Evolutionary conservation across 257 asterid genomes (phyloP), one percentile per base, ranked within the genome.

Genomic region (Leptodermis oblonga): DNA sequence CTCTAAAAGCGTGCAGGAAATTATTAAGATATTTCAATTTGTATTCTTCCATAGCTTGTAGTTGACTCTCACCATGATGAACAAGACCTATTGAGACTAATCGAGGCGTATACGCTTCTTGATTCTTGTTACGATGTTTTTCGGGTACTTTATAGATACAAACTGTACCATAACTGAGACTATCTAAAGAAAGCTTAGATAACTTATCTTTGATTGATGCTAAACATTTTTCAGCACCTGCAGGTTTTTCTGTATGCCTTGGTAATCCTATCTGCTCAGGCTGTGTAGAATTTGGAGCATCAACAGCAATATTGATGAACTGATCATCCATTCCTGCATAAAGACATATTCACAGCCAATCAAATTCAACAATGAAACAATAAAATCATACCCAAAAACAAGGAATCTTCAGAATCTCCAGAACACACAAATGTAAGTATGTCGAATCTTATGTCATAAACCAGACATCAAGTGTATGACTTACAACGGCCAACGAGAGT

Each of bases 81-180:
- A 74, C 71, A 11, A 79, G 77, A 7, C 80, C 83, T 1, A 79
- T 68, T 13, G 83, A 74, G 18, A 79, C 72, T 62, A 79, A 46
- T n/a, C 72, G 60, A 53, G 83, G 80, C 0, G 77, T 65, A 55
- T 79, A 74, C 1, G 80, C 77, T 54, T 62, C 68, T 74, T 51
- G 70, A n/a, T 79, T 74, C 18, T 39, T 62, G 42, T 34, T 67
- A 18, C 83, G 71, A 17, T 52, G 76, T 49, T 74, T 74, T 70
- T 74, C 68, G 20, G 79, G 52, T 31, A 78, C 76, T 70, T 49
- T 78, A 45, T 69, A 70, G 67, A 78, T 78, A 37, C 63, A 78
- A 8, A 77, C 69, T 25, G 70, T 37, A 22, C 51, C 67, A 37
- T 62, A 66, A 66, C 18, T 66, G 17, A 66, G 60, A 48, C 26